Conservation (phyloP, 2,329 filamentous ascomycete species). For the Incumbomyces lentus region DNA sequence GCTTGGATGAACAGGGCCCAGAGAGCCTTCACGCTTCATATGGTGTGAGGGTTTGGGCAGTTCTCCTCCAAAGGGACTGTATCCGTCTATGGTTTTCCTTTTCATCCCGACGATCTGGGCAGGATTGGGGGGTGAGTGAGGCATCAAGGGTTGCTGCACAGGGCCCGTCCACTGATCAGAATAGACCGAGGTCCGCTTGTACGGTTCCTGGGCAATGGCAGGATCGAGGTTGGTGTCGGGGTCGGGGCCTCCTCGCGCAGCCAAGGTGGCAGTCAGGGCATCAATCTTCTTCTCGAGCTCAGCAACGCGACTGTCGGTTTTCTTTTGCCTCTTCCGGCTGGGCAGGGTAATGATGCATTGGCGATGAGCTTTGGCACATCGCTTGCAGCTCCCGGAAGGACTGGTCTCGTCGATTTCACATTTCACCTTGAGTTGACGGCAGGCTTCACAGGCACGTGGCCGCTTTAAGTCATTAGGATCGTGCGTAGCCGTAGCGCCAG, state of each 20-base stretch:
- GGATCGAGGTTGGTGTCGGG: slow-evolving; percentile 16
- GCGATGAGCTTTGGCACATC: slow-evolving; percentile 72
- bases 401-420: slow-evolving; percentile 65
- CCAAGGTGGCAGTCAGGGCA: slow-evolving; percentile 68
- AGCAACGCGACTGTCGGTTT: slow-evolving; percentile 78
- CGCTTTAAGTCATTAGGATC: slow-evolving; percentile 49
- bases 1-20: slow-evolving; percentile 5
- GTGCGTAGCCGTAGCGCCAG: slow-evolving; percentile 18
- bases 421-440: slow-evolving; percentile 67
- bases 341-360: slow-evolving; percentile 67
- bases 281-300: slow-evolving; percentile 92
- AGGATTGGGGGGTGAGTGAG: slow-evolving; percentile 10
- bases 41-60: slow-evolving; percentile 13
- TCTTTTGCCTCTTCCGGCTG: slow-evolving; percentile 73
- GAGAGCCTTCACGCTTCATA: slow-evolving; percentile 9
- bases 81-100: slow-evolving; percentile 14
- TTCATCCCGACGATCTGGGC: slow-evolving; percentile 14
- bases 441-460: slow-evolving; percentile 63
- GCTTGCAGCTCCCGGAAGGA: slow-evolving; percentile 55
- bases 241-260: slow-evolving; percentile 38
- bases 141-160: slow-evolving; percentile 8
- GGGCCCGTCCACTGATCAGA: slow-evolving; percentile 15
- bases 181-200: slow-evolving; percentile 10
- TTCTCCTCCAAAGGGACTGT: slow-evolving; percentile 20
- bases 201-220: slow-evolving; percentile 12